phyloP scores from a whole-genome alignment of 164 flowering plant genomes.

The Vitis rupestris region DNA sequence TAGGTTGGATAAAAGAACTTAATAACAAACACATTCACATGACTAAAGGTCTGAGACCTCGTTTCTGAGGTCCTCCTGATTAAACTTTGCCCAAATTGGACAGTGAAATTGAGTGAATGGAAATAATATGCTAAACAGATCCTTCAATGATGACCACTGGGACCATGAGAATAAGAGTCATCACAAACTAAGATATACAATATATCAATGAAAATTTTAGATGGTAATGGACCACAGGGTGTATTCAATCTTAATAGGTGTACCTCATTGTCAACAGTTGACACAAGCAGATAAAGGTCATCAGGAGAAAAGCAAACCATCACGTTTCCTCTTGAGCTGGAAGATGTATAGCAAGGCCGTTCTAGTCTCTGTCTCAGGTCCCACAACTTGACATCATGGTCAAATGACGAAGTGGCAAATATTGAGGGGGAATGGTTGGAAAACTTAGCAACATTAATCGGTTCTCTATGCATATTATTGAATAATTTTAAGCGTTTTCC shows the following conservation, averaged over 20 bases:
- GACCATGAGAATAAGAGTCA: too few species aligned
- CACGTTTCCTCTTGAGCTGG: constrained; percentile 65
- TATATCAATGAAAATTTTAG: too few species aligned
- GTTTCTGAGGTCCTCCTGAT: background rate
- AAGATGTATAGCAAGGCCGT: constrained; percentile 47
- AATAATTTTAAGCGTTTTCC: constrained; percentile 47
- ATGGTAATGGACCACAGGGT: too few species aligned
- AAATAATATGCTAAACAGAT: too few species aligned
- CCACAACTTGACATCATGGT: constrained; percentile 66
- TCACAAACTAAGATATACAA: too few species aligned
- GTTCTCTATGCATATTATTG: constrained; percentile 50
- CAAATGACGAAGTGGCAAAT: constrained; percentile 65
- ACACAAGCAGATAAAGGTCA: constrained; percentile 55
- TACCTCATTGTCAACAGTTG: constrained; percentile 74
- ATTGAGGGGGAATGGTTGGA: constrained; percentile 55
- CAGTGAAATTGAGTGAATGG: background rate
- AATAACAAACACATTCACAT: background rate
- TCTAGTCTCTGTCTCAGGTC: constrained; percentile 46
- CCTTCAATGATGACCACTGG: too few species aligned
- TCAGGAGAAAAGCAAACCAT: constrained; percentile 74
- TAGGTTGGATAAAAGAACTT: background rate
- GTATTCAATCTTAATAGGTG: background rate
- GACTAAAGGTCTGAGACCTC: background rate
- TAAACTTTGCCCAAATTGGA: background rate
- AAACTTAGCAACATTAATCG: constrained; percentile 65